A percentile compares a stretch with the other conserved stretches of the same genome.
These are phyloP conservation scores for Chamaecyparis obtusa DNA, from an alignment of 75 land plant species.

Conservation along the genomic window DNA sequence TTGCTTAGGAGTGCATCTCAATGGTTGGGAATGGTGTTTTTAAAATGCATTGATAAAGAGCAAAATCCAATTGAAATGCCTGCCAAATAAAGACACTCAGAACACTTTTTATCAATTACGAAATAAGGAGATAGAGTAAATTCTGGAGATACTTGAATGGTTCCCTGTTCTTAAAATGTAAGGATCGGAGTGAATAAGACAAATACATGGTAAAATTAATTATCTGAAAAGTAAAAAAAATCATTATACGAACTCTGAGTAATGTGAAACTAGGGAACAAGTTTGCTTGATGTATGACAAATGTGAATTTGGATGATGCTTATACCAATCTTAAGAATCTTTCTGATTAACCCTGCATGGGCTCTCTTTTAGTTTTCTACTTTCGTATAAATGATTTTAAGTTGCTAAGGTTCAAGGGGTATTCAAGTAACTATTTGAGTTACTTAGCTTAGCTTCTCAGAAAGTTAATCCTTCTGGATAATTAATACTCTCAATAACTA, in stretches of 20 bases:
- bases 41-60: not conserved
- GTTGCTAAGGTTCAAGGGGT: not conserved
- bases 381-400: not conserved
- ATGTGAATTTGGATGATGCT: not conserved
- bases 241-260: not conserved
- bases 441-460: not conserved
- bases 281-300: not conserved
- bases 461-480: not conserved
- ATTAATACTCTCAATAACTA: not conserved
- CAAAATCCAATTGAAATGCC: not conserved
- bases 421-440: not conserved
- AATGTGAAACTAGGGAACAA: not conserved
- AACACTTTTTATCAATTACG: not conserved
- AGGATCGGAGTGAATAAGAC: not conserved
- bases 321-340: not conserved
- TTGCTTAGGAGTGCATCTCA: not conserved
- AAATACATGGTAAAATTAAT: not conserved
- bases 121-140: not conserved
- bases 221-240: not conserved
- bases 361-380: not conserved
- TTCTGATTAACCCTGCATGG: not conserved
- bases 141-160: not conserved
- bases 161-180: not conserved
- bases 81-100: not conserved
- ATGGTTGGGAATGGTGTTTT: not conserved